phyloP scores from a whole-genome alignment of 2,329 filamentous ascomycete genomes.

The Fusarium equiseti region DNA sequence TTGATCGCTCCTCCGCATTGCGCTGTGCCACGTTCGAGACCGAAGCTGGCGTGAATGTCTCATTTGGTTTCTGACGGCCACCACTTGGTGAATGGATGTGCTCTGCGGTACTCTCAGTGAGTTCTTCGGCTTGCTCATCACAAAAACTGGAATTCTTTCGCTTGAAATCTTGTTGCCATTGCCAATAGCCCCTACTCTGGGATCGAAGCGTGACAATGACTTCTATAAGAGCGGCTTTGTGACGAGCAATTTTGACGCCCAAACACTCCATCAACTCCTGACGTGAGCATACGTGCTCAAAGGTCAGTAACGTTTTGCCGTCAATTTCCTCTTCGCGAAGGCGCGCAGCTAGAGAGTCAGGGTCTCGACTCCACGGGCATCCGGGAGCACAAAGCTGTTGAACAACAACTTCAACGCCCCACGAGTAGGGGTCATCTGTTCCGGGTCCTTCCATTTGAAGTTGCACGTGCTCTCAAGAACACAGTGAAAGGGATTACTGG shows the following conservation, averaged over 20 bases:
- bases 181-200: conserved; percentile 63
- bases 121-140: conserved; percentile 19
- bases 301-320: conserved; percentile 72
- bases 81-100: neutral
- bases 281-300: conserved; percentile 63
- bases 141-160: conserved; percentile 34
- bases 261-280: conserved; percentile 66
- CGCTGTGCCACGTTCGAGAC: neutral
- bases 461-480: conserved; percentile 1
- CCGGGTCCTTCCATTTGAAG: conserved; percentile 45
- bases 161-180: conserved; percentile 46
- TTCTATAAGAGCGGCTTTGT: conserved; percentile 67
- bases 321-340: conserved; percentile 74
- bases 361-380: conserved; percentile 64
- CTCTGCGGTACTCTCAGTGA: neutral
- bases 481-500: conserved; percentile 14
- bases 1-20: neutral
- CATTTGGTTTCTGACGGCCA: neutral
- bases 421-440: conserved; percentile 75
- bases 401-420: conserved; percentile 77
- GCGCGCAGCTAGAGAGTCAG: conserved; percentile 62
- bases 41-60: neutral
- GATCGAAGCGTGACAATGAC: conserved; percentile 68
- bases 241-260: conserved; percentile 67
- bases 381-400: conserved; percentile 70